Evolutionary conservation across 768 basidiomycete genomes (phyloP), one percentile per base, ranked within the genome.

Genomic region (Lactarius indigo): DNA sequence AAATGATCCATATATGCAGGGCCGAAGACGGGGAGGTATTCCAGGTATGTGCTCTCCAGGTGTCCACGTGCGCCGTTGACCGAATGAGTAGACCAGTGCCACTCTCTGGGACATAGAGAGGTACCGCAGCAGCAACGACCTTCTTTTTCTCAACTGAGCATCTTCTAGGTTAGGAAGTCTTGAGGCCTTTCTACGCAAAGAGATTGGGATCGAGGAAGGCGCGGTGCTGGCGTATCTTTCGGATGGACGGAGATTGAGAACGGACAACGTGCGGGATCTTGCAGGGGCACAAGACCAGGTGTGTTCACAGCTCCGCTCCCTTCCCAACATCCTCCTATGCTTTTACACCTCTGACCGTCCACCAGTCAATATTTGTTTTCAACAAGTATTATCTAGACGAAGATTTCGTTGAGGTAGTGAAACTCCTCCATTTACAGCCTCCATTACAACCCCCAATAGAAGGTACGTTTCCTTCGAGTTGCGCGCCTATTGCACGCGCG

Each of bases 381-480:
- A 94, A 93, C 77, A 92, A 91, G 72, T 80, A 84, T 72, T 90
- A 89, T 72, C 82, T 94, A 42, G 90, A 91, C 69, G 79, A 85
- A 54, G 86, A 89, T 59, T 63, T 89, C 33, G 84, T 87, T 2
- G 83, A 88, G 52, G 87, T 91, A 30, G 75, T 92, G 18, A 80
- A 76, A n/a, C 82, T 85, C 50, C 82, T 94, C n/a, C 81, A 77
- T 18, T 78, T 86, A 20, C 83, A 87, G 54, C 80, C 90, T 2
- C 80, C 82, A 20, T 72, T 90, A 28, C 88, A 91, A 69, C 86
- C 87, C n/a, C 81, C 84, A 20, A 83, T 90, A 68, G 89, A 91
- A 77, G 88, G 91, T 89, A 64, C 62, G 79, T 71, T 13, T 26
- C 12, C 57, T 17, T 31, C 59, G 18, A 31, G 55, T 31, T 44